Conservation (phyloP, 179 eudicot species). For the Heliamphora pulchella region DNA sequence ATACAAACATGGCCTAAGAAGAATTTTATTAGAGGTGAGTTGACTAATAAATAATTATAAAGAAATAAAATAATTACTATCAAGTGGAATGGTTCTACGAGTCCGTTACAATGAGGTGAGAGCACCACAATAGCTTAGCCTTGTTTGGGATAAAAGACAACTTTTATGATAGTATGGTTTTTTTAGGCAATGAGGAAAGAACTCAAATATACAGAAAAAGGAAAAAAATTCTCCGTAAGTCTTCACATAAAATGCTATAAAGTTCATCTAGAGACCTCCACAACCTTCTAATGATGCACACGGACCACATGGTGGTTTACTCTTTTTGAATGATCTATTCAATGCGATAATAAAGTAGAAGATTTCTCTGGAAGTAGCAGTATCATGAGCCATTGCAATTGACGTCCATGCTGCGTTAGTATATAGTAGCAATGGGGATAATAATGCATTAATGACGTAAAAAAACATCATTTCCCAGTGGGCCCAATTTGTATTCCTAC, state of each 20-base stretch:
- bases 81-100: not conserved
- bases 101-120: not conserved
- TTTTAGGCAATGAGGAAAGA: not conserved
- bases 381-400: not conserved
- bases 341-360: not conserved
- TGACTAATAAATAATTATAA: not conserved
- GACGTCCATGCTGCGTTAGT: not conserved
- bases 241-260: not conserved
- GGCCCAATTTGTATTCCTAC: no score
- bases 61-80: not conserved
- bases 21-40: not conserved
- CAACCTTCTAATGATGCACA: not conserved
- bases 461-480: not conserved
- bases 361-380: not conserved
- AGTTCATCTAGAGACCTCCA: not conserved
- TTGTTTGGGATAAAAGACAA: no score
- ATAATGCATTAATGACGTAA: no score
- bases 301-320: not conserved
- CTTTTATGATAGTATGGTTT: no score
- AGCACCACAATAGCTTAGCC: not conserved
- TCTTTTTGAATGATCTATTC: not conserved
- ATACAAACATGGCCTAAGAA: no score
- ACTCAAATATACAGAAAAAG: not conserved
- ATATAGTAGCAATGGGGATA: not conserved
- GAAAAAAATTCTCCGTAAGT: not conserved